Percentiles rank a stretch among this genome's conserved stretches.
phyloP scores from a whole-genome alignment of 495 filamentous ascomycete species.

The Lentithecium fluviatile region DNA sequence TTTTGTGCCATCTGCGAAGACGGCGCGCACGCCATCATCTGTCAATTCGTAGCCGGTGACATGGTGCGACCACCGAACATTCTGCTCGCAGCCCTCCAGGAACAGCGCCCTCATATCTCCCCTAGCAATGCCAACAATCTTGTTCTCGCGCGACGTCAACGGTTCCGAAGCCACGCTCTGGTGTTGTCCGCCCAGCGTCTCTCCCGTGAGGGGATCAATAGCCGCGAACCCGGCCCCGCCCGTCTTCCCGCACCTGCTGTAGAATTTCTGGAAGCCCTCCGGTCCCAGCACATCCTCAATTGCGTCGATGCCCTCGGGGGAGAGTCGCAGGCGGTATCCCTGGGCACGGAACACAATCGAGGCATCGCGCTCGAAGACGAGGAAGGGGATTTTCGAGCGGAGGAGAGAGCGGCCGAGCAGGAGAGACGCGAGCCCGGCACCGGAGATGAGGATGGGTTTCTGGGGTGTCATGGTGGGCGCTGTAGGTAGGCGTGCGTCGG shows the following conservation, averaged over 20 bases:
- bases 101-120: conserved; percentile 42
- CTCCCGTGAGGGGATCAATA: conserved; percentile 50
- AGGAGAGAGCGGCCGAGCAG: conserved; percentile 52
- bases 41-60: conserved; percentile 53
- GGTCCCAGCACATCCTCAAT: conserved; percentile 53
- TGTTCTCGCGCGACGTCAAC: conserved; percentile 49
- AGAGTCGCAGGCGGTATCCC: conserved; percentile 57
- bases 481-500: too few species aligned
- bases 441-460: conserved; percentile 56
- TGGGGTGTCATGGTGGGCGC: neutral
- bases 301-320: conserved; percentile 51
- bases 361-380: conserved; percentile 52
- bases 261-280: conserved; percentile 50
- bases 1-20: conserved; percentile 55
- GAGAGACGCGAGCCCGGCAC: conserved; percentile 54
- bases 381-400: conserved; percentile 50
- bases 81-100: conserved; percentile 48
- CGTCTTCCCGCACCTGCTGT: conserved; percentile 54
- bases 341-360: conserved; percentile 49
- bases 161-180: conserved; percentile 11
- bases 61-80: conserved; percentile 49
- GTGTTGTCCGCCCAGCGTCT: conserved; percentile 27
- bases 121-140: conserved; percentile 53
- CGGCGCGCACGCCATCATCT: conserved; percentile 47
- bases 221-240: conserved; percentile 48